These are phyloP conservation scores for Linnemannia hyalina DNA, from an alignment of 192 early-diverging fungal species.

Conservation along the genomic window DNA sequence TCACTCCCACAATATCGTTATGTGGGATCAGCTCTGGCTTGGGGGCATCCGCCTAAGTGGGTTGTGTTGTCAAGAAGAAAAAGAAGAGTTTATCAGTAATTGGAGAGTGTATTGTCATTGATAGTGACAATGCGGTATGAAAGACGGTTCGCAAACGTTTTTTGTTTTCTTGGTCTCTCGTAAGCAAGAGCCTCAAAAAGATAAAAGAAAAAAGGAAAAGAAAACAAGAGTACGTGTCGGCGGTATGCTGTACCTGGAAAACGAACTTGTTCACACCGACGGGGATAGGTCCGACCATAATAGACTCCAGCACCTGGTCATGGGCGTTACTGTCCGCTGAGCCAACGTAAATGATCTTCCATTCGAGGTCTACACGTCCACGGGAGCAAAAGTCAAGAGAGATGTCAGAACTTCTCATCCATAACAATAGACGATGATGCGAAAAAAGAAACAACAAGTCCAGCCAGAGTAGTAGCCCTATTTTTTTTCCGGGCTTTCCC, in stretches of 20 bases:
- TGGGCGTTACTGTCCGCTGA: slow-evolving; percentile 84
- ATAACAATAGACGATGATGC: not conserved
- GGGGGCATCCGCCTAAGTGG: slow-evolving; percentile 72
- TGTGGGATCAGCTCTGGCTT: slow-evolving; percentile 82
- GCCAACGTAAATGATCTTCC: slow-evolving; percentile 97
- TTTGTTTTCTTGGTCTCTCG: not conserved
- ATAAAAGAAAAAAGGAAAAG: not conserved
- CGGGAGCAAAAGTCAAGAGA: not conserved
- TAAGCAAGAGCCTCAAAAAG: not conserved
- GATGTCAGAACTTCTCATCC: not conserved
- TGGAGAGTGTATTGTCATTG: not conserved
- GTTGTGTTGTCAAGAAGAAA: not conserved
- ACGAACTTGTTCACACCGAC: slow-evolving; percentile 95
- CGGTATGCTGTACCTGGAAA: slow-evolving; percentile 74
- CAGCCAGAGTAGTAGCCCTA: not conserved
- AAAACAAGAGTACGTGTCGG: not conserved
- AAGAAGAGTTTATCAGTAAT: not conserved
- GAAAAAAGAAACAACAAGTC: not conserved
- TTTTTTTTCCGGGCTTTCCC: not conserved
- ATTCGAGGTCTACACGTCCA: slow-evolving; percentile 87
- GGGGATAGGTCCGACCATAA: slow-evolving; percentile 96
- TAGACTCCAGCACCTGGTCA: slow-evolving; percentile 95
- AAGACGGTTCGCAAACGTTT: not conserved
- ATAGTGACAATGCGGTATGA: not conserved
- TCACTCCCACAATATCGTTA: slow-evolving; percentile 88